These are phyloP conservation scores for Cruciata laevipes DNA, from an alignment of 257 asterid species.

Conservation along the genomic window DNA sequence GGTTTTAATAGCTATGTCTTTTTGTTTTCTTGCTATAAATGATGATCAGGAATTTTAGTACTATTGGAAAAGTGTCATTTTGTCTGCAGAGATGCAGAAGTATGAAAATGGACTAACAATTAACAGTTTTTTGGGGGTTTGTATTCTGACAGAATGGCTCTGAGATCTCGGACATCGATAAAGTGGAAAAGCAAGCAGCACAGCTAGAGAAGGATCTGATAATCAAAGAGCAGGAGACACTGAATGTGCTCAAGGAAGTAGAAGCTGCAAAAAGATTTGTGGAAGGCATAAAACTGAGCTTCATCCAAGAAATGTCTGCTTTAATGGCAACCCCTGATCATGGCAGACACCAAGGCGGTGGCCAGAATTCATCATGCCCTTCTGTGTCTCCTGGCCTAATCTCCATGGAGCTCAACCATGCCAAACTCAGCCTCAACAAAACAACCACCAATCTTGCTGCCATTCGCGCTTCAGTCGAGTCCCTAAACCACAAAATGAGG, in stretches of 20 bases:
- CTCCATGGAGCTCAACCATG: constrained; percentile 56
- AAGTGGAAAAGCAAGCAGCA: constrained; percentile 52
- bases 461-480: constrained; percentile 75
- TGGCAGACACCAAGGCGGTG: constrained; percentile 19
- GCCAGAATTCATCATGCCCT: constrained; percentile 25
- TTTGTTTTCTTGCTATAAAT: no score
- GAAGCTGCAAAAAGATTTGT: constrained; percentile 60
- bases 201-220: constrained; percentile 58
- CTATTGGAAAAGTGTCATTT: background rate
- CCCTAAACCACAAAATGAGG: constrained; percentile 56
- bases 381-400: constrained; percentile 42
- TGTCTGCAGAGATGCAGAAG: background rate
- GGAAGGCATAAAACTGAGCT: constrained; percentile 42
- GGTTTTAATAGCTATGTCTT: background rate
- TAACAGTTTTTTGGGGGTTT: no score
- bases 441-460: constrained; percentile 65
- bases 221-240: constrained; percentile 55
- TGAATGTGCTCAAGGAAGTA: constrained; percentile 49
- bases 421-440: constrained; percentile 57
- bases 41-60: no score
- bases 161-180: constrained; percentile 34
- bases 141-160: constrained; percentile 24
- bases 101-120: background rate
- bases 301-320: constrained; percentile 48
- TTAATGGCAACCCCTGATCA: constrained; percentile 29